Percentiles rank a stretch among this genome's conserved stretches.
Conservation (phyloP, 352 stramenopile genomes). For the Aphanomyces euteiches region DNA sequence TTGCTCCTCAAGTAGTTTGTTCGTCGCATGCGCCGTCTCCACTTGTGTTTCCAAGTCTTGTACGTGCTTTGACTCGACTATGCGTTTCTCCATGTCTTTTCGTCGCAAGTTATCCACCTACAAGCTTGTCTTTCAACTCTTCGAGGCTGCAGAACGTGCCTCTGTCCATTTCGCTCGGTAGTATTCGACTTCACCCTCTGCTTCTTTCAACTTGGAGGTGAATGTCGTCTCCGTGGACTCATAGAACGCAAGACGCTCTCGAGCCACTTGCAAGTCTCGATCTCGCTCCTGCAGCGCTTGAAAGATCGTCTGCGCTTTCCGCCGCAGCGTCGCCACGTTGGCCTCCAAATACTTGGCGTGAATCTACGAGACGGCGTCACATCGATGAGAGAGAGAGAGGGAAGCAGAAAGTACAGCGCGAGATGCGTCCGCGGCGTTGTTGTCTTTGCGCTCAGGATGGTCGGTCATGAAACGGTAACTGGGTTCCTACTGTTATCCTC, state of each 20-base stretch:
- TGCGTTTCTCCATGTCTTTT: neutral
- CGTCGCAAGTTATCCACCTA: constrained; percentile 2
- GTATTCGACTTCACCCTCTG: neutral
- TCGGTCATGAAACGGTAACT: neutral
- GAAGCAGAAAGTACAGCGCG: neutral
- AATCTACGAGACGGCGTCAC: neutral
- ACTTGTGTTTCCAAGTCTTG: constrained; percentile 1
- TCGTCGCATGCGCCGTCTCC: neutral
- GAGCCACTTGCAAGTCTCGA: neutral
- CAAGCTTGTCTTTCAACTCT: neutral
- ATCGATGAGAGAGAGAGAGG: neutral
- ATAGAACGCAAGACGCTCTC: neutral
- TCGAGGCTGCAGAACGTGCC: neutral
- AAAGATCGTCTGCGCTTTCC: constrained; percentile 8
- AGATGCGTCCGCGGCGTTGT: neutral
- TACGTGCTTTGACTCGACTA: neutral
- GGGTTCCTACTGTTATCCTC: neutral
- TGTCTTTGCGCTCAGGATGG: too few relatives aligned
- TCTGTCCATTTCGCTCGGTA: neutral
- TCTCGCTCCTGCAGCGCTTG: constrained; percentile 8
- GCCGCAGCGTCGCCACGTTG: neutral
- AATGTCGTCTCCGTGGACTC: neutral
- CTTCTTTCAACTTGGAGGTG: neutral
- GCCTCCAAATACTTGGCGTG: neutral
- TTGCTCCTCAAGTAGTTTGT: neutral